Evolutionary conservation across 2,329 filamentous ascomycete species (phyloP), one percentile per base, ranked within the genome.

Genomic region (Epichloe festucae): DNA sequence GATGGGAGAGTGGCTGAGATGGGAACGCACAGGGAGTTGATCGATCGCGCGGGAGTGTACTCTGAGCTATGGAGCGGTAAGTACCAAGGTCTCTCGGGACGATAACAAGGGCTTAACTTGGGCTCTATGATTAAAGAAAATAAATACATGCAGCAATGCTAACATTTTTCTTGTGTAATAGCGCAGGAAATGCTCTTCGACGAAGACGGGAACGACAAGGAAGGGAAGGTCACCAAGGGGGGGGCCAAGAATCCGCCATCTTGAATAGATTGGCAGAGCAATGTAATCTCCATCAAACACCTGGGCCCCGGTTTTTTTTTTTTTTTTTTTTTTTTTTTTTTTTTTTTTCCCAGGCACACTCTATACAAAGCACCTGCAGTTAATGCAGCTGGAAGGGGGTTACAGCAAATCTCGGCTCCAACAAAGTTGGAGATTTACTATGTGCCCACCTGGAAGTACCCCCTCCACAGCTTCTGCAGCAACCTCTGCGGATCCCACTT

Each of bases 41-140:
- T 97, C 55, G 85, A 93, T 58, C 73, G 70, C 15, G 84, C 79
- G 11, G 88, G 89, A 0, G 74, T 96, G 21, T 97, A 97, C 66
- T 82, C 87, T 6, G 85, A 95, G 67, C 73, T 97, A 45, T 97
- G 91, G 91, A 90, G 84, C 70, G 84, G 85, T 87, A 71, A 75
- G 83, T 75, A 14, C 7, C 11, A 6, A 15, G 12, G 23, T 23
- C 15, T 19, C 27, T 31, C 27, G 27, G 27, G 8, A 31, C 27
- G 19, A 23, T 39, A 8, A 39, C n/a, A 19, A 42, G 40, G 40
- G 15, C 17, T 12, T 41, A 3, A 3, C 40, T 21, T 8, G n/a
- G 14, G 3, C 2, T 4, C 12, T 8, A 5, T 14, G n/a, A n/a
- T 17, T 4, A 6, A 4, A 17, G 17, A 23, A 7, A 23, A 17